A percentile compares a stretch with the other conserved stretches of the same genome.
Evolutionary conservation across 1,284 basidiomycete species (phyloP).

Genomic region (Boletellus deceptivus): DNA sequence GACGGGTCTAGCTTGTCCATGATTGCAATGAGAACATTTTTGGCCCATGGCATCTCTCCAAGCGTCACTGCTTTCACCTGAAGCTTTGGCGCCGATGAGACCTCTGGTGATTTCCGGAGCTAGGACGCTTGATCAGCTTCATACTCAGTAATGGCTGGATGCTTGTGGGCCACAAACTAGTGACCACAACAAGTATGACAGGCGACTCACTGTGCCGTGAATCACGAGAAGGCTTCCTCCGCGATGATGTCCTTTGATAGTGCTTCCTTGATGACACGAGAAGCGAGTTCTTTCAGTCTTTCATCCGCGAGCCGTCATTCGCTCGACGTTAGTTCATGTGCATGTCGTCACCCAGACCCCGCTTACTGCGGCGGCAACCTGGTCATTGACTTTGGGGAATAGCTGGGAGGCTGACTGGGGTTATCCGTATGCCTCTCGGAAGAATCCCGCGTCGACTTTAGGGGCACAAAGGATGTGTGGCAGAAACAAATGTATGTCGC

Average conservation of each 20-base stretch:
- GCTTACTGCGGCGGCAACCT: constrained; percentile 27
- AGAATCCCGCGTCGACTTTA: constrained; percentile 20
- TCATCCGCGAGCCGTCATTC: constrained; percentile 26
- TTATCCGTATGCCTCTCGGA: neutral
- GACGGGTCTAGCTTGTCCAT: constrained; percentile 22
- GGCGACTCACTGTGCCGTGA: constrained; percentile 30
- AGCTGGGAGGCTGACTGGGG: constrained; percentile 6
- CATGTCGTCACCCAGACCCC: neutral
- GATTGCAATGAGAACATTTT: constrained; percentile 22
- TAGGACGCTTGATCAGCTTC: constrained; percentile 22
- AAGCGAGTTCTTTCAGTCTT: constrained; percentile 24
- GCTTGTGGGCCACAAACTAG: constrained; percentile 18
- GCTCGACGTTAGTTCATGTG: neutral
- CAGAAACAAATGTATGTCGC: constrained; percentile 29
- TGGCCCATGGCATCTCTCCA: constrained; percentile 30
- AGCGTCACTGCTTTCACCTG: constrained; percentile 23
- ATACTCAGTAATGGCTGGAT: constrained; percentile 13
- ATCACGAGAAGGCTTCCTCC: constrained; percentile 32
- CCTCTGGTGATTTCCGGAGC: constrained; percentile 22
- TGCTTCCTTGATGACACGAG: constrained; percentile 25
- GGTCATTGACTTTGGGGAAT: constrained; percentile 38
- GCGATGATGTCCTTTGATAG: constrained; percentile 29
- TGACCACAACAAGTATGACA: constrained; percentile 1
- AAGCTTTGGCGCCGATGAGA: constrained; percentile 19
- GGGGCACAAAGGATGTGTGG: constrained; percentile 27